Conservation (phyloP, 2,329 filamentous ascomycete genomes). For the Lanzia echinophila region DNA sequence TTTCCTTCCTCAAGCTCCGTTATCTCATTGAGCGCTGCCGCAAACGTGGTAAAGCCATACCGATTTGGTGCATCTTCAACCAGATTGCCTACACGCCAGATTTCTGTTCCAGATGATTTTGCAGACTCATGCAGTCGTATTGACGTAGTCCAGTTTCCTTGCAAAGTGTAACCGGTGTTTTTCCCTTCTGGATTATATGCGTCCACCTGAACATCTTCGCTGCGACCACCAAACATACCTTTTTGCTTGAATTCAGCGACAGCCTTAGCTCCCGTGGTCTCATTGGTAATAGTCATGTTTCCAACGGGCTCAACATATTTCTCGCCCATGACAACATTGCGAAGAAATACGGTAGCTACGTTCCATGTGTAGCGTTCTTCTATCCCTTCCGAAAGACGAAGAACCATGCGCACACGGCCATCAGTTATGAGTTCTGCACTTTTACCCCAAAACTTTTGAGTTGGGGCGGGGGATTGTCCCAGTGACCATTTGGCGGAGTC, state of each 20-base stretch:
- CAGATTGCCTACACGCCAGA: constrained; percentile 74
- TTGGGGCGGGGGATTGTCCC: constrained; percentile 77
- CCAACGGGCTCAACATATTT: constrained; percentile 97
- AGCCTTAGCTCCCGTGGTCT: constrained; percentile 75
- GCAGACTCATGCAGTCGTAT: constrained; percentile 62
- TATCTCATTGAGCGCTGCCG: constrained; percentile 79
- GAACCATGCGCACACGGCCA: constrained; percentile 70
- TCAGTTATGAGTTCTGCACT: constrained; percentile 91
- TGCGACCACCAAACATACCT: constrained; percentile 93
- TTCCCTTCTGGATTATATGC: constrained; percentile 60
- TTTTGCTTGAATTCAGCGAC: constrained; percentile 88
- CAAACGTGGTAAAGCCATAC: constrained; percentile 85
- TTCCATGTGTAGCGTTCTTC: constrained; percentile 87
- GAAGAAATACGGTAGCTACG: constrained; percentile 79
- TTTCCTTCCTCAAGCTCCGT: constrained; percentile 70
- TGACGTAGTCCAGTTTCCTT: constrained; percentile 77
- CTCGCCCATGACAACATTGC: constrained; percentile 95
- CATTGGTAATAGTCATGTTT: constrained; percentile 78
- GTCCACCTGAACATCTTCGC: constrained; percentile 80
- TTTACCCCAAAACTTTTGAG: constrained; percentile 98
- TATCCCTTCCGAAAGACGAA: constrained; percentile 57
- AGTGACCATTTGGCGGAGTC: constrained; percentile 82
- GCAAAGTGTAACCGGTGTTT: constrained; percentile 59
- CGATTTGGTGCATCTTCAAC: constrained; percentile 73
- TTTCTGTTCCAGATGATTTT: constrained; percentile 52